Evolutionary conservation across 805 yeast species (phyloP).

Genomic region (Torulaspora microellipsoides): DNA sequence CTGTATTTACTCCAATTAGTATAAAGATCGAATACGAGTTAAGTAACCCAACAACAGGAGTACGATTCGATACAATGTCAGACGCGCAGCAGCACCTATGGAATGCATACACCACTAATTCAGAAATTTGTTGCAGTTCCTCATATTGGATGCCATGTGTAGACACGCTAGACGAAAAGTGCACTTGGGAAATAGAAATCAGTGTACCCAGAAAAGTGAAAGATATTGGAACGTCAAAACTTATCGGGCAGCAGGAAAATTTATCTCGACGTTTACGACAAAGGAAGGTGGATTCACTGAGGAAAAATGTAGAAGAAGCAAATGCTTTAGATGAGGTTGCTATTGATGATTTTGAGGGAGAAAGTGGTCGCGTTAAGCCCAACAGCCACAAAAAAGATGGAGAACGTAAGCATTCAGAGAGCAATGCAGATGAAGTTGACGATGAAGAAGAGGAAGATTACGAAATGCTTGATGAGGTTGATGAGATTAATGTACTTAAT

Average conservation of each 20-base stretch:
- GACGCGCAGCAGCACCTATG: conserved; percentile 43
- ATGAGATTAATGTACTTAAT: conserved; percentile 24
- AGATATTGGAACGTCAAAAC: conserved; percentile 49
- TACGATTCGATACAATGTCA: conserved; percentile 54
- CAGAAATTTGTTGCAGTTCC: conserved; percentile 73
- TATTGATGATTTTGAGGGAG: conserved; percentile 2
- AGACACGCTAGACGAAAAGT: conserved; percentile 80
- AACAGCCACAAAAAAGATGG: conserved; percentile 8
- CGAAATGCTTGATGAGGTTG: conserved; percentile 35
- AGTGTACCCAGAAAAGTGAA: conserved; percentile 75
- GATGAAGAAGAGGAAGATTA: conserved; percentile 35
- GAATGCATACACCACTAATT: conserved; percentile 84
- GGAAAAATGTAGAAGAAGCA: not conserved
- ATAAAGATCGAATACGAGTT: conserved; percentile 64
- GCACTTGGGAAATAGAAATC: conserved; percentile 90
- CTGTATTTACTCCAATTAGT: conserved; percentile 67
- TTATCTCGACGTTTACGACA: conserved; percentile 1
- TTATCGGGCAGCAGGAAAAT: conserved; percentile 33
- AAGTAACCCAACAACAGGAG: conserved; percentile 64
- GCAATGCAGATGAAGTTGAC: conserved; percentile 26
- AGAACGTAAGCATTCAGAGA: conserved; percentile 30
- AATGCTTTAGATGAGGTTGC: not conserved
- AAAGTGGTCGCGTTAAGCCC: conserved; percentile 1
- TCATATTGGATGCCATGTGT: conserved; percentile 98
- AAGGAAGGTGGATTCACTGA: not conserved